Base-by-base conservation (phyloP, 768 basidiomycete genomes). In the Psilocybe cyanescens region DNA sequence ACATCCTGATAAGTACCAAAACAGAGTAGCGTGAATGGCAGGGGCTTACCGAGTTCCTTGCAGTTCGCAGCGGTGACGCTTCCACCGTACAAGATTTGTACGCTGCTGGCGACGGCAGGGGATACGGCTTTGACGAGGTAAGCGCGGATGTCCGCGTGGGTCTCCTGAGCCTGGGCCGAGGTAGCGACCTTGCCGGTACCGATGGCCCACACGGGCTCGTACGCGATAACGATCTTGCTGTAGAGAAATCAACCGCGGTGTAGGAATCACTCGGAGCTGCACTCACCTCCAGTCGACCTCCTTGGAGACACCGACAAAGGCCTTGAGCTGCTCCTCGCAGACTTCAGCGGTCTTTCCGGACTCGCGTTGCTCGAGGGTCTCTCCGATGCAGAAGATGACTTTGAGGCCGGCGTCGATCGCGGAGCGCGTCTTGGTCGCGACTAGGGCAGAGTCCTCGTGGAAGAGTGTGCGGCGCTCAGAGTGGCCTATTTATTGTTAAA, bases 141-240 rank as follows among this genome's bases (percentile, higher is more conserved):
- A 9, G 78, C 68, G 67, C 97, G 92, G 69, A 96, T 89, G 61
- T 90, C 86, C 41, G 83, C 84, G 71, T 99, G 97, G 2, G 92
- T 87, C 45, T 95, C 91, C 76, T 99, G 97, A 1, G 97, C 97
- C 79, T 98, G 92, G n/a, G 80, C 81, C 0, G 92, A 81, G 33
- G 93, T 93, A 48, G 97, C 97, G 55, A 97, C 96, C 75, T 92
- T 97, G 65, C 97, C 97, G 11, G 97, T 98, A 48, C 97, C 97
- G 74, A 99, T 99, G 35, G 97, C 97, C 97, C 97, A 99, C 16
- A 99, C 94, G 46, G 95, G 94, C 75, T 97, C 94, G 75, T 96
- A 99, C 17, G 97, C 97, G 69, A 99, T 83, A 60, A 99, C 97
- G 70, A 99, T 82, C 64, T 92, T 87, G 70, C 95, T 96, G 50